phyloP scores from a whole-genome alignment of 179 eudicot species.

The Silene noctiflora region DNA sequence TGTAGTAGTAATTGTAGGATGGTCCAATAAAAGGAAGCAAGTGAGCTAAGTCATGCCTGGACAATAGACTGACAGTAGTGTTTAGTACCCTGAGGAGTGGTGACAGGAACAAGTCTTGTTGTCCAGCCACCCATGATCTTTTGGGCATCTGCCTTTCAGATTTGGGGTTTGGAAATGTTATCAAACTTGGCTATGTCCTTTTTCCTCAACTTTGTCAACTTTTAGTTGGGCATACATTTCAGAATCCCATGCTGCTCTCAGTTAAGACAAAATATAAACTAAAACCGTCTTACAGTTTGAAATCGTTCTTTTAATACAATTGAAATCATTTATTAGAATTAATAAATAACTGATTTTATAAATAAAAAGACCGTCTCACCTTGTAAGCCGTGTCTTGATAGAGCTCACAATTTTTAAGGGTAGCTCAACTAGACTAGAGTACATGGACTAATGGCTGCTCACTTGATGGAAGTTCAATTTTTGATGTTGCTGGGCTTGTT shows the following conservation, averaged over 20 bases:
- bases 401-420: not conserved
- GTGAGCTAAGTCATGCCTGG: constrained; percentile 29
- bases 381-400: no score
- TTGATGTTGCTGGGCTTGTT: not conserved
- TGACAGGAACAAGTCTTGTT: constrained; percentile 34
- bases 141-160: constrained; percentile 25
- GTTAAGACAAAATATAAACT: no score
- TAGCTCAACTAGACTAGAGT: no score
- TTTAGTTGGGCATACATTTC: constrained; percentile 23
- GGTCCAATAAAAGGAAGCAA: constrained; percentile 28
- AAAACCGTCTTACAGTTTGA: no score
- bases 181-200: not conserved
- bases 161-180: constrained; percentile 7
- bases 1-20: constrained; percentile 21
- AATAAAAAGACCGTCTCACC: no score
- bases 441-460: no score
- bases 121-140: constrained; percentile 6
- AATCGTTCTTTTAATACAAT: no score
- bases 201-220: constrained; percentile 26
- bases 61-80: constrained; percentile 21
- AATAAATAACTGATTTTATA: no score
- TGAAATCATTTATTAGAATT: no score
- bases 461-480: no score
- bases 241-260: constrained; percentile 23
- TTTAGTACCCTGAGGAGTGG: constrained; percentile 20